Base-by-base conservation (phyloP, 192 early-diverging fungal species). In the Kickxella alabastrina region DNA sequence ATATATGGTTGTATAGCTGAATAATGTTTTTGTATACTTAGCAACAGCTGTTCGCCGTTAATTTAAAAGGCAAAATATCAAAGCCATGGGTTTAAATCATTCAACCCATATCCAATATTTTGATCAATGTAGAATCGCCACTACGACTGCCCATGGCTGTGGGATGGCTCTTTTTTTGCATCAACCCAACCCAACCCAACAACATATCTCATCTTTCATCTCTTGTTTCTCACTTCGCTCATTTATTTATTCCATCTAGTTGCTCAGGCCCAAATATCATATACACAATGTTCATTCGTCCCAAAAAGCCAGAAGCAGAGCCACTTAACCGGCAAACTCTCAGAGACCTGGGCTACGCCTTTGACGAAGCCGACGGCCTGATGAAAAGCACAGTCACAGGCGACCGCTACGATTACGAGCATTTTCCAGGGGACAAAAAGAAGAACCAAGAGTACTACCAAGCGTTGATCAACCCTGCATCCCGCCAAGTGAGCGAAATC, bases 201-300 rank as follows among this genome's bases (percentile, higher is more conserved):
- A n/a, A n/a, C n/a, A n/a, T n/a, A n/a, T n/a, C n/a, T n/a, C n/a
- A n/a, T n/a, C n/a, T n/a, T n/a, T n/a, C n/a, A n/a, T n/a, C n/a
- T n/a, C n/a, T n/a, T n/a, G n/a, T n/a, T n/a, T n/a, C n/a, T n/a
- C n/a, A n/a, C n/a, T n/a, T n/a, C n/a, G n/a, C n/a, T n/a, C n/a
- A n/a, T n/a, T 39, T 39, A 39, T 39, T 14, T 39, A 39, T 39
- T 6, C 6, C 17, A 10, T 43, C 12, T 21, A 43, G 6, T 15
- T 7, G 9, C 17, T n/a, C 13, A 14, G n/a, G n/a, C n/a, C n/a
- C n/a, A n/a, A n/a, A n/a, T n/a, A n/a, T n/a, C n/a, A n/a, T n/a
- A n/a, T n/a, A 7, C 36, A 44, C 13, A 14, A 75, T 75, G 71
- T 75, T 75, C 63, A 56, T 75, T 14, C 52, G 71, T 10, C 71